These are phyloP conservation scores for Cladophialophora carrionii DNA, from an alignment of 2,329 filamentous ascomycete species.

Conservation along the genomic window DNA sequence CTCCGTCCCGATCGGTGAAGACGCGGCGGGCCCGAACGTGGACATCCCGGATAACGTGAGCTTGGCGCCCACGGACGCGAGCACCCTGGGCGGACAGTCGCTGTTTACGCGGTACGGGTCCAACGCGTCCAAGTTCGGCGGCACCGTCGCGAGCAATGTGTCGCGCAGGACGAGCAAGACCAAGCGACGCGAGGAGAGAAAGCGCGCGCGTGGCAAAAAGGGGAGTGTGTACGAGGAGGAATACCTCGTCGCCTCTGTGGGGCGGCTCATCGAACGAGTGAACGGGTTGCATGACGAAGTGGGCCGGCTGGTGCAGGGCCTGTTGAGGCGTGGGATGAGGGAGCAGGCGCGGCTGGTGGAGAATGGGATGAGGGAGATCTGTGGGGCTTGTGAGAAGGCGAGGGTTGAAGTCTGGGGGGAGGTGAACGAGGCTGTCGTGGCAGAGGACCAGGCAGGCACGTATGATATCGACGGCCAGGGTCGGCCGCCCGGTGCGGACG, in stretches of 20 bases:
- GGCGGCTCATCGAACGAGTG: constrained; percentile 79
- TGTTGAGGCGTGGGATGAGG: constrained; percentile 80
- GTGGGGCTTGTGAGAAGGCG: constrained; percentile 68
- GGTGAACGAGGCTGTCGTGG: constrained; percentile 31
- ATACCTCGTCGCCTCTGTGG: constrained; percentile 87
- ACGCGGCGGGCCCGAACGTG: constrained; percentile 25
- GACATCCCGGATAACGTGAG: constrained; percentile 92
- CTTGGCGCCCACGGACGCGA: constrained; percentile 80
- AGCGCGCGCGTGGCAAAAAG: constrained; percentile 91
- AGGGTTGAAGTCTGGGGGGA: constrained; percentile 70
- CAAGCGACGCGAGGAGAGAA: constrained; percentile 85
- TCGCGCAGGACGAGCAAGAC: constrained; percentile 86
- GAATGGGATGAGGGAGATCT: constrained; percentile 71
- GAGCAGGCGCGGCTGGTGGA: constrained; percentile 82
- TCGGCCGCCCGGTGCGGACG: constrained; percentile 40
- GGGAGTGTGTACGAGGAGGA: constrained; percentile 98
- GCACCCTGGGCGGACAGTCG: constrained; percentile 74
- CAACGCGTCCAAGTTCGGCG: constrained; percentile 44
- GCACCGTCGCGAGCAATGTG: constrained; percentile 68
- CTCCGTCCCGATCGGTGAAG: constrained; percentile 56
- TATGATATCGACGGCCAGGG: constrained; percentile 37
- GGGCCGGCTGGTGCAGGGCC: constrained; percentile 71
- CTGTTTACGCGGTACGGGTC: constrained; percentile 90
- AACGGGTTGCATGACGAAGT: constrained; percentile 74
- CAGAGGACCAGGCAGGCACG: constrained; percentile 12